Base-by-base conservation (phyloP, 2,329 filamentous ascomycete species). In the Xylaria sp. region DNA sequence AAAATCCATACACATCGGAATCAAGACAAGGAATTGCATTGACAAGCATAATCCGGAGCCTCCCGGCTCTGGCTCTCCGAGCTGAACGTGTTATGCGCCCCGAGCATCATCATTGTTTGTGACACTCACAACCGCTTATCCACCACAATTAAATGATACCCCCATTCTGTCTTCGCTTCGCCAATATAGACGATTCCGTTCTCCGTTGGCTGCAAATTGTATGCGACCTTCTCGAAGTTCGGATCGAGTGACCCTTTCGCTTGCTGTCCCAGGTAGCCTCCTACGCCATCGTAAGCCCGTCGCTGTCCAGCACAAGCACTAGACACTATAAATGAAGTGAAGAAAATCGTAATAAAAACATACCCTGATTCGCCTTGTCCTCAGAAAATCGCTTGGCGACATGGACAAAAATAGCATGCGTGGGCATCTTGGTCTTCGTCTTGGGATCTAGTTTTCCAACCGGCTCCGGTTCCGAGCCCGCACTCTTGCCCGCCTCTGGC, bases 81-180 rank as follows among this genome's bases (percentile, higher is more conserved):
- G 51, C 47, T 49, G 53, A 46, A 34, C 53, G 13, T 42, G 37
- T 46, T 37, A 55, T 47, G 16, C 30, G 49, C 30, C 23, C 37
- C 2, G 13, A 55, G 30, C 23, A 49, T 52, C 23, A 49, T 52
- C 23, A 54, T 48, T 30, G 44, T 44, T 46, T 46, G 3, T n/a
- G 13, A 47, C 18, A 9, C 39, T 71, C 60, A 83, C 71, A 82
- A 82, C 66, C 81, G 76, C 53, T 79, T 82, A 67, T 85, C 82
- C 4, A 92, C 89, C 85, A 92, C 91, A 65, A 92, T 84, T 64
- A 92, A 85, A 72, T 92, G 89, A 76, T 92, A 92, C 0, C 89
- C 90, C 74, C 89, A 87, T 0, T 78, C 80, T 1, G 89, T 92
- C 79, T 90, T 91, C 19, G 80, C 86, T 76, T 91, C 87, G 1